Base-by-base conservation (phyloP, 2,329 filamentous ascomycete species). In the Apiospora sp. region DNA sequence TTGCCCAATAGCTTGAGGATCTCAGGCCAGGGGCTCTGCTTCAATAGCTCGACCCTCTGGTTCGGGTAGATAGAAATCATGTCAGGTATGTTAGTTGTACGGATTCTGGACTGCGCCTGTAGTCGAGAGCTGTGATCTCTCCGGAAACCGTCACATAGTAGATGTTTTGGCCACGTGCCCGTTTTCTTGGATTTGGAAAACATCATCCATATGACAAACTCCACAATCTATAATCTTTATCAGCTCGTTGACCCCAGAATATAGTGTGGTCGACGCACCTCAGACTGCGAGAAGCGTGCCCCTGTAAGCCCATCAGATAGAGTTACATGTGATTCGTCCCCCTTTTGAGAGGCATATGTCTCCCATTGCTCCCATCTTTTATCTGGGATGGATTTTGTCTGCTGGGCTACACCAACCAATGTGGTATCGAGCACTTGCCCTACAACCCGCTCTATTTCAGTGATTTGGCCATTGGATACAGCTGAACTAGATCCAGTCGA, bases 111-210 rank as follows among this genome's bases (percentile, higher is more conserved):
- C 37, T 80, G 82, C 44, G 76, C 79, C 74, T 51, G 72, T 5
- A 72, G 73, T 46, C 76, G 76, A 37, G 79, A 74, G 61, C 74
- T 75, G 34, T 75, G 75, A 71, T 83, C 80, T 76, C 87, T 89
- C 77, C 92, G 90, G 77, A 92, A 97, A 34, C 96, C 96, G 85
- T 97, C 92, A 76, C 94, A 95, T 5, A 99, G 88, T 6, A 98
- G 78, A 82, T 98, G 94, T 69, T 89, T 88, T 1, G 92, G 92
- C 78, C 88, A 89, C 69, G 85, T 81, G 73, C 82, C 83, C 41
- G 81, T 78, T 27, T 80, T 80, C 44, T 86, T 83, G 22, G 85
- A 82, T 76, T 88, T 87, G 16, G 88, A 89, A 81, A 97, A 98
- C 1, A 98, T 85, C 13, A 89, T 86, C 90, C 92, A 95, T 58